Evolutionary conservation across 2,329 filamentous ascomycete genomes (phyloP), one percentile per base, ranked within the genome.

Genomic region (Penicillium verrucosum): DNA sequence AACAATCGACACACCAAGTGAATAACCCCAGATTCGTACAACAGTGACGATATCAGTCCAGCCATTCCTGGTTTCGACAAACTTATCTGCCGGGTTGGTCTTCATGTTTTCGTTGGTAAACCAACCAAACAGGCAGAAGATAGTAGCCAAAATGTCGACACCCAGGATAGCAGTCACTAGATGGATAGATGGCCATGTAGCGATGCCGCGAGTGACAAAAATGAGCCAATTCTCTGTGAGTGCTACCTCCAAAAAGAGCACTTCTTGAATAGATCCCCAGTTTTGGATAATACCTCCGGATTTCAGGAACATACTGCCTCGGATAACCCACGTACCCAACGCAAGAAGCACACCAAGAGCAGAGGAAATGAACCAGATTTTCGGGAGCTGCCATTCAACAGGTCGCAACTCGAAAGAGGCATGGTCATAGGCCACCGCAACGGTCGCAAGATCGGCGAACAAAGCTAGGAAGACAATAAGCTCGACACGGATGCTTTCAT

Each of bases 181-280:
- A 70, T 90, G 87, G 80, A 87, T 87, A 0, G 87, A 89, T 47
- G 88, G 88, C 79, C 84, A 87, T 6, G 88, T 90, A 70, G 85
- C 81, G 60, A 83, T 85, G 60, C 89, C 91, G 81, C 91, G 90
- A 63, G 91, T 96, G 77, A 96, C 93, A 81, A 96, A 96, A 76
- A 96, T 96, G 50, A 96, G 85, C 92, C 91, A 96, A 81, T 96
- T 96, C 82, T 96, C 91, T 59, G 91, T 93, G 54, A 96, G 85
- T 8, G 90, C 92, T 72, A 96, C 89, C 79, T 96, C 86, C 43
- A 96, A 85, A 85, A 96, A 96, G 68, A 96, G 80, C 44, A 91
- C 86, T 71, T 89, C 87, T 76, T 91, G 88, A 59, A 90, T 82
- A 55, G 85, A 86, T 62, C 88, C 88, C 71, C 84, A 90, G 75